Conservation (phyloP, 768 basidiomycete species). For the Trametes coccinea region DNA sequence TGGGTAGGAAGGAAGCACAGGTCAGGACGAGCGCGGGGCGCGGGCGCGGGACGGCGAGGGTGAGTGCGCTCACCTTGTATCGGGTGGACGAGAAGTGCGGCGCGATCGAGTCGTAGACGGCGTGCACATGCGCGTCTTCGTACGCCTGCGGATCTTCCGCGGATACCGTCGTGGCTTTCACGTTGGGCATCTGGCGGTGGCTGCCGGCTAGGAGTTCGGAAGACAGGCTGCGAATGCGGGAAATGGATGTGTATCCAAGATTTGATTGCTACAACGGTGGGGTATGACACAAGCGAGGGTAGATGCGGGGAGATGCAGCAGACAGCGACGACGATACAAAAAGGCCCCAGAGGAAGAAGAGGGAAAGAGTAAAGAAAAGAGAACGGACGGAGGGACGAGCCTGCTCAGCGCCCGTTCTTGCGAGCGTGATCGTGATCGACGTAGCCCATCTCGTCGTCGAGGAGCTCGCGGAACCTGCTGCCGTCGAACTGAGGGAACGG, state of each 20-base stretch:
- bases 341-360: not conserved
- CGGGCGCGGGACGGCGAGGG: not conserved
- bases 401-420: slow-evolving; percentile 8
- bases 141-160: slow-evolving; percentile 54
- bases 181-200: slow-evolving; percentile 12
- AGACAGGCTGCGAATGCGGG: too few species aligned
- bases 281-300: slow-evolving; percentile 14
- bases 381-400: not conserved
- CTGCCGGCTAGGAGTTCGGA: not conserved
- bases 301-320: slow-evolving; percentile 1
- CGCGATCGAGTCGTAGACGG: slow-evolving; percentile 83
- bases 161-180: slow-evolving; percentile 31
- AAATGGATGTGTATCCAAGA: not conserved
- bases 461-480: slow-evolving; percentile 59
- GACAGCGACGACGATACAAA: slow-evolving; percentile 3
- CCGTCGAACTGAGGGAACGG: slow-evolving; percentile 73
- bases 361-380: slow-evolving; percentile 10
- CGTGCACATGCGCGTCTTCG: slow-evolving; percentile 77
- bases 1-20: slow-evolving; percentile 31
- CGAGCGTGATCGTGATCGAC: slow-evolving; percentile 32
- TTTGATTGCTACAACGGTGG: slow-evolving; percentile 14
- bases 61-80: slow-evolving; percentile 62
- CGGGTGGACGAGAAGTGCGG: slow-evolving; percentile 86
- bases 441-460: slow-evolving; percentile 84
- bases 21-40: not conserved